Evolutionary conservation across 352 stramenopile genomes (phyloP), one percentile per base, ranked within the genome.

Genomic region (Peronosclerospora sorghi): DNA sequence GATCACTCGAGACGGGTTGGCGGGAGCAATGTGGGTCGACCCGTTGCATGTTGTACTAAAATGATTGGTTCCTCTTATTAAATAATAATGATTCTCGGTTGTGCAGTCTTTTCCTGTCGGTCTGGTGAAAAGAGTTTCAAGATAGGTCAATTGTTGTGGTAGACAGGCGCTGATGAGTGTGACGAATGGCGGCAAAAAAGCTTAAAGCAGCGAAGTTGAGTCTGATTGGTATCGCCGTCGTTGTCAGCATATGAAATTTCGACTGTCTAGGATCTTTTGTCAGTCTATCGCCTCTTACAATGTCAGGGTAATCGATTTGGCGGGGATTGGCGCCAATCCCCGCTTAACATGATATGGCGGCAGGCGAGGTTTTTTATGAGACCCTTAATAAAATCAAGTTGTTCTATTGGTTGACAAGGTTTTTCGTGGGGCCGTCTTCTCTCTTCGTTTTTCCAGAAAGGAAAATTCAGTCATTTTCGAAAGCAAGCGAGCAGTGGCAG

Each of bases 381-480:
- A 13, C 0, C 2, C 14, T 42, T 54, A 60, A 40, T 63, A 35
- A 48, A 48, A 2, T 4, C 44, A 14, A 62, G 47, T 59, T 2
- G 40, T 3, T 4, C 30, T 21, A 15, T 46, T 13, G n/a, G 47
- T 51, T 43, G 48, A 15, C 30, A 45, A 56, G 53, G 53, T 62
- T 67, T 63, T 66, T 63, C 15, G 18, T 17, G 13, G 45, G 37
- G 26, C 32, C 24, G 45, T 56, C 14, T 19, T 35, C 28, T 34
- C 8, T 34, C 28, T 34, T 34, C 28, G 13, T 34, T 34, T 34
- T 34, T 14, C 9, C 28, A 34, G 28, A 34, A 62, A 55, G 56
- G 46, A 40, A 64, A 45, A 55, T 57, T 61, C 56, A 63, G 51
- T 68, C 62, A 69, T 69, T 73, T 73, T 69, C 52, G 51, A 73